These are phyloP conservation scores for Meripilus lineatus DNA, from an alignment of 1,284 basidiomycete species.

Conservation along the genomic window DNA sequence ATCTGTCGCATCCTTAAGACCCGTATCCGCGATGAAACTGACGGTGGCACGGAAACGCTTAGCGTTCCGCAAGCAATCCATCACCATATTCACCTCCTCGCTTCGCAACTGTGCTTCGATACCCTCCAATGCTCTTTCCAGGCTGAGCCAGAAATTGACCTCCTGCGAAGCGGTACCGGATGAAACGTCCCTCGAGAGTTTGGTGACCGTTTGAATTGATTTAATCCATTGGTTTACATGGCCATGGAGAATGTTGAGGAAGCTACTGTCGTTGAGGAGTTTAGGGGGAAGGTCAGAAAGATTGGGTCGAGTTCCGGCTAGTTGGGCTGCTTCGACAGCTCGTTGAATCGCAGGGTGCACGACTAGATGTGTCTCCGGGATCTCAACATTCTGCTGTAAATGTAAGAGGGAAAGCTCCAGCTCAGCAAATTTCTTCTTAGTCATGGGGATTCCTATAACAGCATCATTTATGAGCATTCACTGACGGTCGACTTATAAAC, in stretches of 20 bases:
- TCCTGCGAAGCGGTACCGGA: slow-evolving; percentile 97
- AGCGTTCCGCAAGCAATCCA: slow-evolving; percentile 93
- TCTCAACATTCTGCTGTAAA: slow-evolving; percentile 98
- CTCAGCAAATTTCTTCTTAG: slow-evolving; percentile 99
- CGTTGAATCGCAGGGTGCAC: slow-evolving; percentile 89
- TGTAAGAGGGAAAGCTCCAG: slow-evolving; percentile 95
- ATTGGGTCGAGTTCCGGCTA: slow-evolving; percentile 56
- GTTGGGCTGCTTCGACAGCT: slow-evolving; percentile 78
- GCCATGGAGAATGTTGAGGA: slow-evolving; percentile 90
- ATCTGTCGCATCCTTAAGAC: slow-evolving; percentile 89
- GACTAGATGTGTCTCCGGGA: slow-evolving; percentile 91
- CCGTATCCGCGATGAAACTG: slow-evolving; percentile 97
- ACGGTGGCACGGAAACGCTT: slow-evolving; percentile 98
- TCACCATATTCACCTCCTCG: slow-evolving; percentile 91
- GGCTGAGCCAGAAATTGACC: slow-evolving; percentile 97
- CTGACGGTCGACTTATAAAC: slow-evolving; percentile 20
- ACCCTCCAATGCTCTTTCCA: slow-evolving; percentile 89
- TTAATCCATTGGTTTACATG: slow-evolving; percentile 99
- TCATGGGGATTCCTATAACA: slow-evolving; percentile 86
- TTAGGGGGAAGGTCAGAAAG: slow-evolving; percentile 75
- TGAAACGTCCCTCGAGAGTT: slow-evolving; percentile 88
- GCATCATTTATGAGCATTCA: neutral
- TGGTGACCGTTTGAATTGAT: slow-evolving; percentile 95
- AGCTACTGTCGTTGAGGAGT: slow-evolving; percentile 80
- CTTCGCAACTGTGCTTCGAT: slow-evolving; percentile 91